Evolutionary conservation across 2,329 filamentous ascomycete species (phyloP).

Genomic region (Epichloe gansuensis): DNA sequence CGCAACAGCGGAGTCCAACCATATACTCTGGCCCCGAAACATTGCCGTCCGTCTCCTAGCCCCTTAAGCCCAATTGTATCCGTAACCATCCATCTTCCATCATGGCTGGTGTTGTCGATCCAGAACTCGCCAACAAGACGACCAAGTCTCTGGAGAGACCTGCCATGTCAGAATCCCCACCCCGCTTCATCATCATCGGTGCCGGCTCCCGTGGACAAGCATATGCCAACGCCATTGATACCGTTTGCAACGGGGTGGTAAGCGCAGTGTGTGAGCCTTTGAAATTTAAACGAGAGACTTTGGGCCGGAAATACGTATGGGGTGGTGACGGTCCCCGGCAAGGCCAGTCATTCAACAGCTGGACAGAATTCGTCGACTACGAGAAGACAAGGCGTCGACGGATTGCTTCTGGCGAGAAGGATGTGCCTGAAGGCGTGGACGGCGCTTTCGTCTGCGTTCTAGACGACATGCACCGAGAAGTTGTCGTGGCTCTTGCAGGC

Average conservation of each 20-base stretch:
- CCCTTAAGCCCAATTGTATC: background rate
- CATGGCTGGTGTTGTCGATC: slow-evolving; percentile 12
- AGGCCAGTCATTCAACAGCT: slow-evolving; percentile 59
- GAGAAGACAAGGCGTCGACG: slow-evolving; percentile 50
- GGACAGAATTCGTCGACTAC: slow-evolving; percentile 64
- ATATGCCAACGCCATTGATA: slow-evolving; percentile 57
- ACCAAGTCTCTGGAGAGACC: slow-evolving; percentile 26
- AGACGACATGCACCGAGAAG: slow-evolving; percentile 78
- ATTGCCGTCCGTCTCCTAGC: too few relatives aligned
- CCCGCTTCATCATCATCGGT: slow-evolving; percentile 66
- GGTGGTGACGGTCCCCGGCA: slow-evolving; percentile 33
- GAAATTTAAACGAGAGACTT: slow-evolving; percentile 57
- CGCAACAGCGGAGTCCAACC: too few relatives aligned
- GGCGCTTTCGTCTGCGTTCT: slow-evolving; percentile 55
- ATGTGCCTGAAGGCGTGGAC: slow-evolving; percentile 42
- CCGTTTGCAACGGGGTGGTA: slow-evolving; percentile 54
- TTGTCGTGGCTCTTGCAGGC: slow-evolving; percentile 59
- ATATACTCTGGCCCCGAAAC: too few relatives aligned
- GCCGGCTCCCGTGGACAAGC: slow-evolving; percentile 66
- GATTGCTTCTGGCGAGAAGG: slow-evolving; percentile 31
- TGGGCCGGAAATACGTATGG: slow-evolving; percentile 67
- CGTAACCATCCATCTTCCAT: background rate
- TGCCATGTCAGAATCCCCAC: slow-evolving; percentile 34
- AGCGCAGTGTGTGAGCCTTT: slow-evolving; percentile 73
- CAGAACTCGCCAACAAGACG: slow-evolving; percentile 13